Conservation (phyloP, 345 rosid genomes). For the Salix koriyanagi region DNA sequence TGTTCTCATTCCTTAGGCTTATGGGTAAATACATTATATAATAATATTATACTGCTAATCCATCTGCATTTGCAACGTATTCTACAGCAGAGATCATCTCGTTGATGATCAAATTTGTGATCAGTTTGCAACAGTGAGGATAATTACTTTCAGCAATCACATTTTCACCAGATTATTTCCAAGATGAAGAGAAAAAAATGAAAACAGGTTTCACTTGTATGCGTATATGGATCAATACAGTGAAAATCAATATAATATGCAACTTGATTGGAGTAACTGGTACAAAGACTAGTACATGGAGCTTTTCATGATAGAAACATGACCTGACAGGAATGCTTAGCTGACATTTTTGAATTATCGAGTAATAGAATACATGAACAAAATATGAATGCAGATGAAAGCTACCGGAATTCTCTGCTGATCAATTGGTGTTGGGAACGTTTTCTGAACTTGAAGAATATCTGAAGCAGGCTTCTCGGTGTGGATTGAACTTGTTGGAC, state of each 20-base stretch:
- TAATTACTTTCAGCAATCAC: not conserved
- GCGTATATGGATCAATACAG: not conserved
- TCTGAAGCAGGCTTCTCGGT: conserved; percentile 52
- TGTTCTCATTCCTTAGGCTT: not conserved
- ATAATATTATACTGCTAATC: not conserved
- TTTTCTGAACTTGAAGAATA: conserved; percentile 47
- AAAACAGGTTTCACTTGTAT: not conserved
- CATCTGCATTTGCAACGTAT: not conserved
- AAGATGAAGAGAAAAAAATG: not conserved
- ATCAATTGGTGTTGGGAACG: conserved; percentile 52
- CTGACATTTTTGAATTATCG: not conserved
- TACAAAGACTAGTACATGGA: not conserved
- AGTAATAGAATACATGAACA: not conserved
- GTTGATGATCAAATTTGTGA: not conserved
- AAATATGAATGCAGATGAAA: conserved; percentile 2
- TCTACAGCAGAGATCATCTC: not conserved
- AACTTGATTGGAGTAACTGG: not conserved
- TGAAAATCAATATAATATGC: not conserved
- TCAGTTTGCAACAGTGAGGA: not conserved
- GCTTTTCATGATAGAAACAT: not conserved
- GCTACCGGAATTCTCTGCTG: conserved; percentile 48
- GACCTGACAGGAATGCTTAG: not conserved
- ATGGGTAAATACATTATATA: not conserved
- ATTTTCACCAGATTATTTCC: not conserved
- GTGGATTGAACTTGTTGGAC: conserved; percentile 60